These are phyloP conservation scores for Fusarium decemcellulare DNA, from an alignment of 2,329 filamentous ascomycete species.

Conservation along the genomic window DNA sequence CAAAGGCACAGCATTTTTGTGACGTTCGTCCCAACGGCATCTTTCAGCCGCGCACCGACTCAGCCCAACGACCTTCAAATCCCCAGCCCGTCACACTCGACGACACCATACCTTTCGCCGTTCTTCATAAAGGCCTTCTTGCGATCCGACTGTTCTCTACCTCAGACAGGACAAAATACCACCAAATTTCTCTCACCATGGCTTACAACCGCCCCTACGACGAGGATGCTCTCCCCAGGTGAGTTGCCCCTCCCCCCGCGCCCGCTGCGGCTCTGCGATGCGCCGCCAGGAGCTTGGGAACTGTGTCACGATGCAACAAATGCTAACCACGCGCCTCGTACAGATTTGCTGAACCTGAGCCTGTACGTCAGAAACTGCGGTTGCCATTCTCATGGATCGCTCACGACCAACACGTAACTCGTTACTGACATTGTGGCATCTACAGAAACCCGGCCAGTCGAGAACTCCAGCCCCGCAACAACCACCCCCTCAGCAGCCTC, in stretches of 20 bases:
- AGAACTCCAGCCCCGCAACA: constrained; percentile 46
- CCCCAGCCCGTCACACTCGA: constrained; percentile 17
- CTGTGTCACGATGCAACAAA: constrained; percentile 28
- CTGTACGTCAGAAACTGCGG: constrained; percentile 60
- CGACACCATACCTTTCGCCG: constrained; percentile 9
- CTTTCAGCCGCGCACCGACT: constrained; percentile 36
- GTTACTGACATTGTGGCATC: constrained; percentile 33
- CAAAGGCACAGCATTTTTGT: constrained; percentile 1
- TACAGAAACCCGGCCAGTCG: constrained; percentile 55
- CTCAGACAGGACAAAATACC: neutral
- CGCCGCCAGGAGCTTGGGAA: constrained; percentile 19
- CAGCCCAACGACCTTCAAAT: constrained; percentile 34
- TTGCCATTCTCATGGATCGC: neutral
- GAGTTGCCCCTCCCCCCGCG: constrained; percentile 36
- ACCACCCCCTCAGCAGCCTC: constrained; percentile 42
- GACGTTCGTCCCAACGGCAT: constrained; percentile 27
- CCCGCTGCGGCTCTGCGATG: constrained; percentile 38
- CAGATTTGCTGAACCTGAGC: constrained; percentile 83
- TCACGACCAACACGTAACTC: constrained; percentile 4
- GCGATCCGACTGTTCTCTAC: neutral
- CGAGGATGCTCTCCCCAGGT: constrained; percentile 94
- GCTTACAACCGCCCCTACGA: constrained; percentile 96
- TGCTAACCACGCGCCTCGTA: constrained; percentile 43
- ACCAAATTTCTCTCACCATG: constrained; percentile 66
- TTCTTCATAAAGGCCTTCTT: constrained; percentile 1